Percentiles rank a stretch among this genome's conserved stretches.
Conservation (phyloP, 2,329 filamentous ascomycete species). For the Incumbomyces delicatus region DNA sequence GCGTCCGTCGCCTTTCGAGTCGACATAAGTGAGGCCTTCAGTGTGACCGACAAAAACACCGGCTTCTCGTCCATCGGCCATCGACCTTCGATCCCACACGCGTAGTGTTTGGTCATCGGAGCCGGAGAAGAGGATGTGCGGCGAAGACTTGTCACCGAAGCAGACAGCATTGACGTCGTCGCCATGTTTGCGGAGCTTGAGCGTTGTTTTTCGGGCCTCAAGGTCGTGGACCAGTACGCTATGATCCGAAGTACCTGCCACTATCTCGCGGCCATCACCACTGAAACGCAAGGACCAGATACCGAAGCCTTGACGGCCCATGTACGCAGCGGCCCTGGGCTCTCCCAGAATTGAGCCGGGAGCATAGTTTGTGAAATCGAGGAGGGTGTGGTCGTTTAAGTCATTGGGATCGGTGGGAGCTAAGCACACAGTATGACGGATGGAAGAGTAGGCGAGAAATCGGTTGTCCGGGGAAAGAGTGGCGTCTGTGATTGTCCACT, state of each 20-base stretch:
- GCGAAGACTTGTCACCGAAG: constrained; percentile 78
- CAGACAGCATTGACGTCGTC: constrained; percentile 95
- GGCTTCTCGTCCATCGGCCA: constrained; percentile 52
- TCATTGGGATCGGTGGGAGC: constrained; percentile 80
- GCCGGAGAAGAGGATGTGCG: constrained; percentile 90
- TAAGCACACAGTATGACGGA: constrained; percentile 72
- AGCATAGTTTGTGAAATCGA: constrained; percentile 56
- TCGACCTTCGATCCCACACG: constrained; percentile 80
- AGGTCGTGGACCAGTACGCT: constrained; percentile 88
- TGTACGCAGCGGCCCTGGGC: constrained; percentile 12
- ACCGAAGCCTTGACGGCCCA: constrained; percentile 29
- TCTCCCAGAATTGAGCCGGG: constrained; percentile 7
- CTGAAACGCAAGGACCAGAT: constrained; percentile 92
- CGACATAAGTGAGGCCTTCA: constrained; percentile 56
- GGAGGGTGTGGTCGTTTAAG: constrained; percentile 63
- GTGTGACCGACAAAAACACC: constrained; percentile 58
- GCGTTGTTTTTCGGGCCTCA: constrained; percentile 63
- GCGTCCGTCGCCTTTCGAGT: constrained; percentile 76
- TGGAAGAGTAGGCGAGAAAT: constrained; percentile 85
- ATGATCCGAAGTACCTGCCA: constrained; percentile 72
- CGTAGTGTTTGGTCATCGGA: constrained; percentile 91
- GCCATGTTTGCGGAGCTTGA: constrained; percentile 66
- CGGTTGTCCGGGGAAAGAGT: constrained; percentile 84
- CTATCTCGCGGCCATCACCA: constrained; percentile 79
- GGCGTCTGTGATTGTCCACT: constrained; percentile 95